Percentiles rank a stretch among this genome's conserved stretches.
Conservation (phyloP, 1,284 basidiomycete genomes). For the Apiotrichum montevideense region DNA sequence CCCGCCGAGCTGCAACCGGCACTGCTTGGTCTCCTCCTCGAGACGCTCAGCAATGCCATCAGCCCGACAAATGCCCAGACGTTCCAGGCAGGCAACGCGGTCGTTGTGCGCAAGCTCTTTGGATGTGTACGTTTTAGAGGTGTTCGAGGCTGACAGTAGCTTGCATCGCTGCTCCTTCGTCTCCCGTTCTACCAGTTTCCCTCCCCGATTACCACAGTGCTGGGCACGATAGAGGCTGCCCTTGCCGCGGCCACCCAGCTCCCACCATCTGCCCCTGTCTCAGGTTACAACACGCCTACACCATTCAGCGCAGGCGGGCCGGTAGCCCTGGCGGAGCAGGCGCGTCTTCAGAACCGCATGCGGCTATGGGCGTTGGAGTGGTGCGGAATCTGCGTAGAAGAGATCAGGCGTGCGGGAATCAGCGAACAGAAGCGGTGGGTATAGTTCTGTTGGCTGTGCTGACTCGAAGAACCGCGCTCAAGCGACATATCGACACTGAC, state of each 20-base stretch:
- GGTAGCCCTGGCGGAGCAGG: constrained; percentile 9
- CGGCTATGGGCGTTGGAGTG: constrained; percentile 59
- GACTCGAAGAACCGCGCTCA: constrained; percentile 27
- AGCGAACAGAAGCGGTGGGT: constrained; percentile 66
- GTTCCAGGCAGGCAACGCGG: constrained; percentile 39
- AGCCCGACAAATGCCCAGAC: constrained; percentile 31
- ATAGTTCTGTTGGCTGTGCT: not conserved
- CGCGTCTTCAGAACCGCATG: constrained; percentile 22
- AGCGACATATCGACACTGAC: constrained; percentile 49
- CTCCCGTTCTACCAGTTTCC: constrained; percentile 39
- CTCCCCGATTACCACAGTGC: constrained; percentile 34
- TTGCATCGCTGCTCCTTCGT: constrained; percentile 37
- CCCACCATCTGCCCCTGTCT: constrained; percentile 30
- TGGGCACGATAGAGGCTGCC: constrained; percentile 29
- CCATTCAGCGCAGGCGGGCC: constrained; percentile 37
- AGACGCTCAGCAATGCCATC: constrained; percentile 33
- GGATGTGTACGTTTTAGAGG: constrained; percentile 59
- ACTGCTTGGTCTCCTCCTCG: constrained; percentile 38
- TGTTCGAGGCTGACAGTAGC: constrained; percentile 22
- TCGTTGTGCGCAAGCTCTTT: constrained; percentile 77
- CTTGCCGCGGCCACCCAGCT: constrained; percentile 28
- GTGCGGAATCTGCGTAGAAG: constrained; percentile 74
- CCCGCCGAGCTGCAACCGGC: constrained; percentile 37
- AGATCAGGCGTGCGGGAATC: constrained; percentile 66
- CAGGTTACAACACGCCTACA: constrained; percentile 45